These are phyloP conservation scores for Exophiala viscosa DNA, from an alignment of 2,329 filamentous ascomycete genomes.

Conservation along the genomic window DNA sequence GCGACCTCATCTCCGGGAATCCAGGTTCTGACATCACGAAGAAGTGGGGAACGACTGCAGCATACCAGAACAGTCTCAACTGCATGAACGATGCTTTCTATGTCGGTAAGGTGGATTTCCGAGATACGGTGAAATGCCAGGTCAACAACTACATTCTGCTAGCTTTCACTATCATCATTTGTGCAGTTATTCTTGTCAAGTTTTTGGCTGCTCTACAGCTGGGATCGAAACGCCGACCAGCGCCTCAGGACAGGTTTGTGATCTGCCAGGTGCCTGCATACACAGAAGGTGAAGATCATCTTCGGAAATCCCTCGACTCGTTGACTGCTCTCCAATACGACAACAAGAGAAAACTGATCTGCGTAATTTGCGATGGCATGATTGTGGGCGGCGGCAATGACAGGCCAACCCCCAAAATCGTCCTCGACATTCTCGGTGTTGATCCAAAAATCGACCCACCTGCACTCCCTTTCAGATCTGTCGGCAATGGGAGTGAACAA, in stretches of 20 bases:
- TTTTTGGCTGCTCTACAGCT: slow-evolving; percentile 92
- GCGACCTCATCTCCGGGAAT: slow-evolving; percentile 66
- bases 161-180: slow-evolving; percentile 80
- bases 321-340: slow-evolving; percentile 93
- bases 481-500: slow-evolving; percentile 83
- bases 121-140: slow-evolving; percentile 69
- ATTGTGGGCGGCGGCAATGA: slow-evolving; percentile 96
- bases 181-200: slow-evolving; percentile 75
- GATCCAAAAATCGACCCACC: slow-evolving; percentile 95
- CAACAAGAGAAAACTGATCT: slow-evolving; percentile 96
- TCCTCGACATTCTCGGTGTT: slow-evolving; percentile 93
- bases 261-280: slow-evolving; percentile 98
- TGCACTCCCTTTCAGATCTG: slow-evolving; percentile 87
- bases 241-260: slow-evolving; percentile 95
- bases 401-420: slow-evolving; percentile 93
- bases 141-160: slow-evolving; percentile 90
- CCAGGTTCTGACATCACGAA: slow-evolving; percentile 74
- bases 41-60: slow-evolving; percentile 53
- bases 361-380: slow-evolving; percentile 94
- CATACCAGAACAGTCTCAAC: slow-evolving; percentile 64
- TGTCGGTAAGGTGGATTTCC: slow-evolving; percentile 79
- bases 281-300: slow-evolving; percentile 92
- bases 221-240: slow-evolving; percentile 81
- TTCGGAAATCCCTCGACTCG: slow-evolving; percentile 89
- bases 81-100: slow-evolving; percentile 85